Evolutionary conservation across 176 grass and related monocot species (phyloP), one percentile per base, ranked within the genome.

Genomic region (Musa schizocarpa): DNA sequence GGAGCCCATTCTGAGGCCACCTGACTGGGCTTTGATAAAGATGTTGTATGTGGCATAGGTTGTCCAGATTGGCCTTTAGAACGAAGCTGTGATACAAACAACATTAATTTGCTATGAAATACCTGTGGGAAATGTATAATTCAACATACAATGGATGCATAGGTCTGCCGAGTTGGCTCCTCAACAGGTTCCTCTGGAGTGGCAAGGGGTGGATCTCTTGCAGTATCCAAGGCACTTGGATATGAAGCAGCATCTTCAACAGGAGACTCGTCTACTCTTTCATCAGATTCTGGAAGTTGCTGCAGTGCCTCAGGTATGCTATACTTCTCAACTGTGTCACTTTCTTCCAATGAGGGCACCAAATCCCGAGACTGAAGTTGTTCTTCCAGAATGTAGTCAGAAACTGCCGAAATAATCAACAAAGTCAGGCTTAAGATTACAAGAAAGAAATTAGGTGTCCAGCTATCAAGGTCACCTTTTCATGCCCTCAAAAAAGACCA

Each of bases 151-250:
- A 34, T 19, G 77, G 95, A 94, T 71, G 95, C 95, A 65, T 99
- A 99, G n/a, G 90, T 94, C 43, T 93, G 89, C 81, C 94, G 94
- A 66, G 90, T 61, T 34, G 86, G 88, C 65, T 94, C 95, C 20
- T 68, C 86, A 71, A 86, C 65, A 82, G 86, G 86, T 74, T 99
- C 90, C 11, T 87, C 86, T 50, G 79, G 65, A 10, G 79, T 83
- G 43, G 12, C 34, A 73, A 48, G 83, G 79, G 81, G 63, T 86
- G 78, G 63, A 34, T 92, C 83, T 23, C 72, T 81, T 69, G 81
- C 77, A 55, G 51, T 19, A 10, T 84, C 73, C 73, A 57, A 29
- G 53, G 76, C 72, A 79, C 78, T 92, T 19, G 81, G 54, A 77
- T 71, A 90, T 21, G 87, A 87, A 54, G 82, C 63, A 86, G 53